Conservation (phyloP, 2,329 filamentous ascomycete species). For the Falciphora oryzae region DNA sequence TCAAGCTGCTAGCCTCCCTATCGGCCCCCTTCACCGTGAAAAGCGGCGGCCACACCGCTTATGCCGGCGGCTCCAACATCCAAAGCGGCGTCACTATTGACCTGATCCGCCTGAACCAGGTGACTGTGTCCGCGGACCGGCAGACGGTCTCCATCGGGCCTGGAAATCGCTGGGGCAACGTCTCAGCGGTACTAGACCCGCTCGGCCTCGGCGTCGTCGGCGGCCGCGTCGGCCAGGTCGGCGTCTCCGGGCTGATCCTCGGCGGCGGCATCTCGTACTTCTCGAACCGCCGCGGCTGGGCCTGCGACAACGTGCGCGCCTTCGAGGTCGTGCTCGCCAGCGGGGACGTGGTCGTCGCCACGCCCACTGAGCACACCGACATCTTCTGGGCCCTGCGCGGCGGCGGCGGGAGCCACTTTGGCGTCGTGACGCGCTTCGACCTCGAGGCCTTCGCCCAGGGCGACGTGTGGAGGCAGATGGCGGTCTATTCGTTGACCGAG, state of each 20-base stretch:
- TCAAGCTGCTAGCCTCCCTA: constrained; percentile 18
- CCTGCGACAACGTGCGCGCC: constrained; percentile 40
- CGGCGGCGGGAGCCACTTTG: constrained; percentile 52
- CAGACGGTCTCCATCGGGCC: constrained; percentile 36
- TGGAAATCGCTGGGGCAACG: constrained; percentile 37
- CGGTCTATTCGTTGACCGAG: constrained; percentile 34
- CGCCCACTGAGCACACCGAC: constrained; percentile 34
- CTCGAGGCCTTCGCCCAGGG: constrained; percentile 35
- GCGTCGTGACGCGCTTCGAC: constrained; percentile 41
- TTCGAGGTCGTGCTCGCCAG: constrained; percentile 48
- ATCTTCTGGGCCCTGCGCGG: constrained; percentile 49
- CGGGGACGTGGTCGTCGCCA: constrained; percentile 41
- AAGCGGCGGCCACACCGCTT: constrained; percentile 42
- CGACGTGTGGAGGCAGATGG: constrained; percentile 35
- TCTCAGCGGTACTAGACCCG: constrained; percentile 34
- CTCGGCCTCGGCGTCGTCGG: constrained; percentile 37
- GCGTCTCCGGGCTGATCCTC: constrained; percentile 43
- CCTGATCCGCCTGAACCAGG: constrained; percentile 31
- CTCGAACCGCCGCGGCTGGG: constrained; percentile 44
- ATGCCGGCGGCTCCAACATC: constrained; percentile 37
- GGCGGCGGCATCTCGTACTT: constrained; percentile 49
- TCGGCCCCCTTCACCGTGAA: constrained; percentile 39
- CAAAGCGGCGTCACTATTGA: constrained; percentile 36
- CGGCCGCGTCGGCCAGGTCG: constrained; percentile 39
- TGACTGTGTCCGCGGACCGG: constrained; percentile 27